These are phyloP conservation scores for Boletus sp. DNA, from an alignment of 768 basidiomycete genomes.

Conservation along the genomic window DNA sequence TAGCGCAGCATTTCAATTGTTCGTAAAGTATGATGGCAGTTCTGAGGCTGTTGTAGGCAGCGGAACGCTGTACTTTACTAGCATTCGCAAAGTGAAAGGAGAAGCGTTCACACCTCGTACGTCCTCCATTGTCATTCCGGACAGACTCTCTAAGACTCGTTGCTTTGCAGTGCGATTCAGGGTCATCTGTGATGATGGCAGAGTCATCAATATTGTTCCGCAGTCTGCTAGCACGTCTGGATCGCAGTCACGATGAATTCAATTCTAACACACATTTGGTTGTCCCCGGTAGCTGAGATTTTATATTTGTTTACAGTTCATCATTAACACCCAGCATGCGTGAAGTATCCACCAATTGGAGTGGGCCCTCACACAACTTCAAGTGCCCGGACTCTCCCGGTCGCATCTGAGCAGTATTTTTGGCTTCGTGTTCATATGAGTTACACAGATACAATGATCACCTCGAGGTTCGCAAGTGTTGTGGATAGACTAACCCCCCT, in stretches of 20 bases:
- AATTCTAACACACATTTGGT: background rate
- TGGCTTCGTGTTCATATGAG: too few species aligned
- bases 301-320: background rate
- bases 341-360: background rate
- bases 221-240: slow-evolving; percentile 1
- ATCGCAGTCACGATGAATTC: background rate
- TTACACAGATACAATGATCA: too few species aligned
- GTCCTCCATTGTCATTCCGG: background rate
- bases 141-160: background rate
- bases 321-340: background rate
- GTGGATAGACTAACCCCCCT: background rate
- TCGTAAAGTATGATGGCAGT: background rate
- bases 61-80: slow-evolving; percentile 82
- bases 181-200: slow-evolving; percentile 63
- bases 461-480: too few species aligned
- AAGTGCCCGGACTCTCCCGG: too few species aligned
- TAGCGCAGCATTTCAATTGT: slow-evolving; percentile 9
- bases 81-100: slow-evolving; percentile 75
- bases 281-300: background rate
- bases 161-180: slow-evolving; percentile 56
- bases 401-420: too few species aligned
- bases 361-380: too few species aligned
- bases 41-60: slow-evolving; percentile 41
- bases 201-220: slow-evolving; percentile 36
- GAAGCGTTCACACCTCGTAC: slow-evolving; percentile 64